Conservation (phyloP, 495 filamentous ascomycete species). For the Aspergillus incahuasiensis region DNA sequence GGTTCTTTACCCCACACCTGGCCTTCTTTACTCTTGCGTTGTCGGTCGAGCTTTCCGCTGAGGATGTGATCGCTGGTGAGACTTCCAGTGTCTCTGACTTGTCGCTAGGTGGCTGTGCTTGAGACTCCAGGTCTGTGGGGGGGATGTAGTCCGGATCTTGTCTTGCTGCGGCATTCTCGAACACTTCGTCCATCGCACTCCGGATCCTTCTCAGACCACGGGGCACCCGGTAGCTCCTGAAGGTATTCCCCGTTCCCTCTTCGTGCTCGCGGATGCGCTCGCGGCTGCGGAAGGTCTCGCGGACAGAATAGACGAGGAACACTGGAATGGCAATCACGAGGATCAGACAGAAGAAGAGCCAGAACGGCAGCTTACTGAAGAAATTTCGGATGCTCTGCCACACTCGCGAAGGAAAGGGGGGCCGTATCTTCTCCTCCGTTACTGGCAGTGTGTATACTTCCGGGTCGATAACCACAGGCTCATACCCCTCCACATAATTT, state of each 20-base stretch:
- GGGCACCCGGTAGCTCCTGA: slow-evolving; percentile 68
- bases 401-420: slow-evolving; percentile 25
- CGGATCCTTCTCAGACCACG: slow-evolving; percentile 69
- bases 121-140: slow-evolving; percentile 7
- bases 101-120: background rate
- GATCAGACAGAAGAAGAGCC: slow-evolving; percentile 58
- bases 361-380: slow-evolving; percentile 47
- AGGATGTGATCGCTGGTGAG: background rate
- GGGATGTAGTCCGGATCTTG: slow-evolving; percentile 60
- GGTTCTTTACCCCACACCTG: slow-evolving; percentile 33
- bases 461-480: slow-evolving; percentile 70
- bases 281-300: slow-evolving; percentile 69
- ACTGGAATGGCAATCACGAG: slow-evolving; percentile 62
- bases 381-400: slow-evolving; percentile 27
- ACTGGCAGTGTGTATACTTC: slow-evolving; percentile 52
- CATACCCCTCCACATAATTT: slow-evolving; percentile 71
- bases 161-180: slow-evolving; percentile 61
- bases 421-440: slow-evolving; percentile 28
- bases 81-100: background rate
- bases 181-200: slow-evolving; percentile 66
- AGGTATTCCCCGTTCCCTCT: slow-evolving; percentile 58
- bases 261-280: slow-evolving; percentile 73
- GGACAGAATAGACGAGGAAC: slow-evolving; percentile 68
- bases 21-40: background rate
- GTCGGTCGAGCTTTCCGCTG: background rate